Evolutionary conservation across 108 stramenopile species (phyloP), one percentile per base, ranked within the genome.

Genomic region (Fistulifera solaris): DNA sequence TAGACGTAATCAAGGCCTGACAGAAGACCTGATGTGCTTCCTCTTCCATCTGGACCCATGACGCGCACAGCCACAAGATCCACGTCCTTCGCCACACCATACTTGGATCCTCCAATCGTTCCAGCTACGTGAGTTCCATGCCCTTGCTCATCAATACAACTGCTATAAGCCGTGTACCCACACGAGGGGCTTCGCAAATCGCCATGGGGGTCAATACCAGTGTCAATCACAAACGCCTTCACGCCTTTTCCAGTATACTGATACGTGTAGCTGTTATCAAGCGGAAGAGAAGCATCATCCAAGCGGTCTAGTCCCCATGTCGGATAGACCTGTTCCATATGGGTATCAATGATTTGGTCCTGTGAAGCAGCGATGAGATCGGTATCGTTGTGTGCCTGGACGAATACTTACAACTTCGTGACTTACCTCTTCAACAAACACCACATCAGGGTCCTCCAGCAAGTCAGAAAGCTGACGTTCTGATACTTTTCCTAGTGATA

Each of bases 81-180:
- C 11, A 26, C 59, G 49, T 61, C 35, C 48, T 25, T 46, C 4
- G 38, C 49, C 11, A 45, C 21, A 21, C 44, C 44, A 11, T 19
- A 45, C 19, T 5, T 6, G 3, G 44, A 40, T 21, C 67, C 76
- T 13, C 66, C 77, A 58, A 78, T 70, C 31, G 68, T 67, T 3
- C 73, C 73, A 0, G 77, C 73, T 47, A 61, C 56, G 31, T 78
- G 77, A 13, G 73, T 78, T 0, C 77, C 77, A 59, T 77, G 75
- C 5, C 51, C 48, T 41, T n/a, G 1, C 10, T 60, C 63, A 42
- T 77, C 71, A n/a, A 21, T 6, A 11, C 44, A 45, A 11, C 21
- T 45, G 27, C 50, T 28, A 56, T 5, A 14, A 38, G 14, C 57
- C 52, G 48, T 19, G 35, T 48, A 41, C 61, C 38, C 60, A 61